Base-by-base conservation (phyloP, 2,329 filamentous ascomycete genomes). In the Lecanicillium sp. region DNA sequence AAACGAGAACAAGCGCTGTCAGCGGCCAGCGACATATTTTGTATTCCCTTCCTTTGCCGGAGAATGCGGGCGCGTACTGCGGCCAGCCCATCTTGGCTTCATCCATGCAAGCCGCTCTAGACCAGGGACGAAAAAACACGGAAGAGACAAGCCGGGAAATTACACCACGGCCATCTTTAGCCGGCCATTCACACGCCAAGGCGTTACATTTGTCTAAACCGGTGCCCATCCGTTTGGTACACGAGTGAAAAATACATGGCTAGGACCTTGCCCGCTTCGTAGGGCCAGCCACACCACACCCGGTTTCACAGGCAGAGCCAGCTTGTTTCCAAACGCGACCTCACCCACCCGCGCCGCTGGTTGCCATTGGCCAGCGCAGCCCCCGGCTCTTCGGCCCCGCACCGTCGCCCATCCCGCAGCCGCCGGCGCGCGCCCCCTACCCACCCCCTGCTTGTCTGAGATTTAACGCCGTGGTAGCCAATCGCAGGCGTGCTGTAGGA, bases 391-490 rank as follows among this genome's bases (percentile, higher is more conserved):
- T 25, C 22, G 22, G 22, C 22, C 22, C 22, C 22, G 22, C 22
- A 25, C 22, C 22, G 22, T 25, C 22, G 22, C 22, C 22, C 11
- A 25, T n/a, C 9, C n/a, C 17, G 29, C n/a, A 17, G 30, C 8
- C 30, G 30, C 30, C 29, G 22, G 22, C 6, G 22, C 22, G 7
- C 6, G 22, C 6, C 22, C 22, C 22, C 22, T 22, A 15, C 32
- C 20, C 8, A 7, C 13, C 17, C 31, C 4, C n/a, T 11, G 15
- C 17, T 37, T 44, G 46, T 47, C 42, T 33, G 37, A 44, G 38
- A 27, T 38, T 39, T 33, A 36, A 40, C 38, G 42, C 41, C 40
- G 39, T 48, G 44, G 20, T 44, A 42, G 44, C 54, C 54, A 55
- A 57, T 56, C 53, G 43, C 41, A n/a, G n/a, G n/a, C n/a, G n/a